Evolutionary conservation across 306 rosid species (phyloP), one percentile per base, ranked within the genome.

Genomic region (Alnus rubra): DNA sequence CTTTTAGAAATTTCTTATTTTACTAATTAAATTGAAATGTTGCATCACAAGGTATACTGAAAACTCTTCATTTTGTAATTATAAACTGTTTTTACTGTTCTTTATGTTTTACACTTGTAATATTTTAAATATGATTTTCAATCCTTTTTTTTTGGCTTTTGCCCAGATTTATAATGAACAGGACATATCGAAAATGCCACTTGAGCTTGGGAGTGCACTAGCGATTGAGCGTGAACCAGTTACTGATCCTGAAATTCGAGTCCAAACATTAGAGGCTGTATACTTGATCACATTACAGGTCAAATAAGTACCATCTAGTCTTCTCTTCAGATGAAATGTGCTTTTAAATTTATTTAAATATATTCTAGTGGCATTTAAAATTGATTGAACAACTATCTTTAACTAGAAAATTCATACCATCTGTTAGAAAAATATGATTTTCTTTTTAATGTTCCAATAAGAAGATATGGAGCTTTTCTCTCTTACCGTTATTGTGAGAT

Each of bases 121-220:
- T 23, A 23, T 23, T 23, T 49, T 11, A 67, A 3, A 7, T 1
- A 16, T 16, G 48, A 44, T 42, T 39, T 31, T 14, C 37, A 47
- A 59, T 11, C 15, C 39, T 64, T 53, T 58, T 44, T 78, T 33
- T 19, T 45, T 9, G 71, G 45, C 45, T 42, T 72, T 35, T 84
- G 33, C 23, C 73, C 90, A 94, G 97, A 81, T 94, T 78, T 94
- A 91, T 77, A 86, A 76, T 65, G 88, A 91, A 83, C 86, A 88
- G 80, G 98, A 92, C 86, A 88, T 92, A 42, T 88, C 76, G 10
- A 92, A 92, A 86, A 94, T 94, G 98, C 98, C 97, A 68, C 95
- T 88, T 84, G 98, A 94, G 83, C 92, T 94, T 80, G 90, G 86
- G 65, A 87, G 89, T 78, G 98, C 88, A 33, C 98, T 94, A 56